Conservation (phyloP, 768 basidiomycete genomes). For the Xerocomellus amylosporus region DNA sequence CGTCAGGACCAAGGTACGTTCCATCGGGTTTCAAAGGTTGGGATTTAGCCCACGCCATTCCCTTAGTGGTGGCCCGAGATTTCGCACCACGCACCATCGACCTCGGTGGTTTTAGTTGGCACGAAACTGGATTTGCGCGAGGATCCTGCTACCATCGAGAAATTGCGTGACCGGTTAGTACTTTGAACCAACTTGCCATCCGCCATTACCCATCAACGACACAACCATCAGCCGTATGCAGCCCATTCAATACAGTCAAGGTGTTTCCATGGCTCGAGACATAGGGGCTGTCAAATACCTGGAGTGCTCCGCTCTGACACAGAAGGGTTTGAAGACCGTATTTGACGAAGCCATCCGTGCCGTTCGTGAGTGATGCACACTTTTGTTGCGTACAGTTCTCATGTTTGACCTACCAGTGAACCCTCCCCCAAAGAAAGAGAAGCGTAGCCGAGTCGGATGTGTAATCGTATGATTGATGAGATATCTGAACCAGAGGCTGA, state of each 20-base stretch:
- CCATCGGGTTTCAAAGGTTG: neutral
- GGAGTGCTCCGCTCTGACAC: conserved; percentile 94
- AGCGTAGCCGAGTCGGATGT: conserved; percentile 47
- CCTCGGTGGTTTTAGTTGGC: conserved; percentile 90
- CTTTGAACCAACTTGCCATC: conserved; percentile 5
- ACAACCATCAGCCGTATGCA: conserved; percentile 71
- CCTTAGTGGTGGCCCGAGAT: conserved; percentile 94
- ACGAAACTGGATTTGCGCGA: conserved; percentile 98
- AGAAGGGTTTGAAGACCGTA: conserved; percentile 98
- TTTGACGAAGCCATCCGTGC: conserved; percentile 99
- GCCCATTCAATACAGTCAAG: conserved; percentile 90
- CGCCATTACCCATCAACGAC: conserved; percentile 6
- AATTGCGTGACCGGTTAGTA: conserved; percentile 81
- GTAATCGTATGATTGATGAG: conserved; percentile 62
- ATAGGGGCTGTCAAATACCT: conserved; percentile 95
- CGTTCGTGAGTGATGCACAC: conserved; percentile 63
- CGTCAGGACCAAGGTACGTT: conserved; percentile 89
- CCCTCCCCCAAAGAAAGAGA: conserved; percentile 62
- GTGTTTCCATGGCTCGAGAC: conserved; percentile 87
- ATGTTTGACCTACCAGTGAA: conserved; percentile 51
- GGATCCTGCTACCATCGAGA: conserved; percentile 89
- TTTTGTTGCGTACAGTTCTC: conserved; percentile 4
- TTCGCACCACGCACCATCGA: conserved; percentile 93
- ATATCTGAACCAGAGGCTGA: conserved; percentile 17
- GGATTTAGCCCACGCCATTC: conserved; percentile 7